Conservation (phyloP, 176 grass and related monocot species). For the Aegilops bicornis region DNA sequence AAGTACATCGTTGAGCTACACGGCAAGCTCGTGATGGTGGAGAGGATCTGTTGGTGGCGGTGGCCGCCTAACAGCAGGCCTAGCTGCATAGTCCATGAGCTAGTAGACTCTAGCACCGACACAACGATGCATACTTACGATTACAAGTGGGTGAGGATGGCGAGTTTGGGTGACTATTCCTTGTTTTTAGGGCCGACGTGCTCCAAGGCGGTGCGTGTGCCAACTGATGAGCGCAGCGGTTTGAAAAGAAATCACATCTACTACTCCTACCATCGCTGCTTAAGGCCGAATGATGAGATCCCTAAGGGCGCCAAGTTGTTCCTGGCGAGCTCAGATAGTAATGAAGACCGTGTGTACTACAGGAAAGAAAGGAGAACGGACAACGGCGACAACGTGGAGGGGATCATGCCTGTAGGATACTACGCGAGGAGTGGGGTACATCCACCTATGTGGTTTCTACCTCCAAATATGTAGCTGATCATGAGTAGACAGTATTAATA, state of each 20-base stretch:
- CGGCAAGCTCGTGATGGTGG: background rate
- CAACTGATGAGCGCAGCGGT: background rate
- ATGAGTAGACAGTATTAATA: too few species aligned
- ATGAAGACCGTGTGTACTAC: background rate
- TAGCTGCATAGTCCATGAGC: background rate
- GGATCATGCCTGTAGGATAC: background rate
- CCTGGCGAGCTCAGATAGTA: background rate
- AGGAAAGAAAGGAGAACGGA: background rate
- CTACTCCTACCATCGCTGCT: background rate
- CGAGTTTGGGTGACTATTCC: background rate
- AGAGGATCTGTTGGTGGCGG: background rate
- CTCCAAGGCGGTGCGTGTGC: background rate
- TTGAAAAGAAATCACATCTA: background rate
- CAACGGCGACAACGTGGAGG: background rate
- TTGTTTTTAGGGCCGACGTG: background rate
- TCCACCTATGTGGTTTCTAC: background rate
- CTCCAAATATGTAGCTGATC: too few species aligned
- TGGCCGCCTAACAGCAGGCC: background rate
- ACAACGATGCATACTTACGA: background rate
- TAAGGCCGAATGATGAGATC: background rate
- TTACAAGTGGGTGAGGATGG: background rate
- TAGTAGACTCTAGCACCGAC: background rate
- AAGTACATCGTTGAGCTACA: background rate
- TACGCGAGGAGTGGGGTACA: background rate
- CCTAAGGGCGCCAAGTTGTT: background rate